These are phyloP conservation scores for Tulasnella sp. DNA, from an alignment of 768 basidiomycete species.

Conservation along the genomic window DNA sequence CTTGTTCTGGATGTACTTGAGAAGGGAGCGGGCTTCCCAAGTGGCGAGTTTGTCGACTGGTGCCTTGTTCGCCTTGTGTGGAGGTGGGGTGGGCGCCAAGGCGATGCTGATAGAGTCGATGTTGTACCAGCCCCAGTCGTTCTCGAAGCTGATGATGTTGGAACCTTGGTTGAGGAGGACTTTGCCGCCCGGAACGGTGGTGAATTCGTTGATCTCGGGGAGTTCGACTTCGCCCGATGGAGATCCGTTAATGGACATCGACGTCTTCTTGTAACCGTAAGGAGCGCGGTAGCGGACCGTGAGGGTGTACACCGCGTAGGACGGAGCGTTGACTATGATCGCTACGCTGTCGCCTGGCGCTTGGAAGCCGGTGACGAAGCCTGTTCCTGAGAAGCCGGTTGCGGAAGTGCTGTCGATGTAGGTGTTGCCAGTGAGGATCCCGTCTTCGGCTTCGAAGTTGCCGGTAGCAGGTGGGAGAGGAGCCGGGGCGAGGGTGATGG, in stretches of 20 bases:
- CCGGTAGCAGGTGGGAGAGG: constrained; percentile 13
- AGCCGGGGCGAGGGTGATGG: constrained; percentile 17
- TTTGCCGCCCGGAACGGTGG: constrained; percentile 23
- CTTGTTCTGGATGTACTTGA: constrained; percentile 25
- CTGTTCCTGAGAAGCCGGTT: constrained; percentile 25
- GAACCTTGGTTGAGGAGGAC: constrained; percentile 25
- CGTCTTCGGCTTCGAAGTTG: constrained; percentile 28
- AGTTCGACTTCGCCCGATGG: neutral
- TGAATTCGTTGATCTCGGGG: neutral
- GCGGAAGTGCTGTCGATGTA: constrained; percentile 20
- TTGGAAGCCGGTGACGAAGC: constrained; percentile 21
- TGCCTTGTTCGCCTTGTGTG: constrained; percentile 26
- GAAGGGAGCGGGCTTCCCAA: constrained; percentile 21
- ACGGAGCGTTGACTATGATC: constrained; percentile 1
- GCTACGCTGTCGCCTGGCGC: neutral
- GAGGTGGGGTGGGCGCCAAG: constrained; percentile 20
- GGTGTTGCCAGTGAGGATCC: constrained; percentile 22
- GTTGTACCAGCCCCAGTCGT: constrained; percentile 30
- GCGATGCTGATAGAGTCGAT: constrained; percentile 26
- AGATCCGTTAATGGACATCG: neutral
- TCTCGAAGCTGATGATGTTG: constrained; percentile 27
- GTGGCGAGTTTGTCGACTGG: constrained; percentile 24
- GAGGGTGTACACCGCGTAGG: constrained; percentile 13
- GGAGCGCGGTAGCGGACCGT: constrained; percentile 15
- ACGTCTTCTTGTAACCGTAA: constrained; percentile 8